Evolutionary conservation across 2,329 filamentous ascomycete genomes (phyloP).

Genomic region (Pestalotiopsis sp.): DNA sequence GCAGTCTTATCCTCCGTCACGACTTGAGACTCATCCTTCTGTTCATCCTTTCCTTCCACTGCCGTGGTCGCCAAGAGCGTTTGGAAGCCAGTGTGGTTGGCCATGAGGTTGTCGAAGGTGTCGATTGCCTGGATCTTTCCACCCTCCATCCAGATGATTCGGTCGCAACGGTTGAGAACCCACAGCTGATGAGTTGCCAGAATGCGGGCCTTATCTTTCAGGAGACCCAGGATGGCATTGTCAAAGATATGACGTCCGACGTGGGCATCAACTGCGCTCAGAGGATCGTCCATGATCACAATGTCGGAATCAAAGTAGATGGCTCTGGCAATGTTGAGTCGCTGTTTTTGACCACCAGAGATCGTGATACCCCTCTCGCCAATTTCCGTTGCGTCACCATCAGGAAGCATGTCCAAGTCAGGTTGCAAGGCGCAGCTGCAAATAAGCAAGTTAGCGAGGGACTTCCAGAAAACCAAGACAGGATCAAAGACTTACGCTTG

Average conservation of each 20-base stretch:
- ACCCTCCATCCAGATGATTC: constrained; percentile 91
- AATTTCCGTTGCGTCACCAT: constrained; percentile 88
- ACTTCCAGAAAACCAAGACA: not conserved
- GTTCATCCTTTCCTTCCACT: constrained; percentile 65
- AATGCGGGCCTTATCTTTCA: constrained; percentile 87
- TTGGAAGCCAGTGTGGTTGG: constrained; percentile 75
- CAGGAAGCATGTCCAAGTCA: constrained; percentile 91
- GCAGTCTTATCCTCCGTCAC: constrained; percentile 50
- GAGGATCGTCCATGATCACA: constrained; percentile 70
- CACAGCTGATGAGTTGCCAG: constrained; percentile 95
- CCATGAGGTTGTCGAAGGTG: constrained; percentile 88
- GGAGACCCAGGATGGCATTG: constrained; percentile 85
- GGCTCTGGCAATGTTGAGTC: constrained; percentile 87
- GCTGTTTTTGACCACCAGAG: constrained; percentile 93
- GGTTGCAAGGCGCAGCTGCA: constrained; percentile 75
- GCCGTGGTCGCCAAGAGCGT: constrained; percentile 85
- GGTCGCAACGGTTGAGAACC: constrained; percentile 86
- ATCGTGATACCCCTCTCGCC: constrained; percentile 95
- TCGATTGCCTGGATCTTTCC: constrained; percentile 84
- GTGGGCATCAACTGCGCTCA: constrained; percentile 71
- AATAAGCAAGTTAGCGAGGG: constrained; percentile 16
- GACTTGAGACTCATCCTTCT: constrained; percentile 49
- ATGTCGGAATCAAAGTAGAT: constrained; percentile 73
- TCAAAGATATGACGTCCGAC: constrained; percentile 84
- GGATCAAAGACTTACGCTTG: constrained; percentile 59